These are phyloP conservation scores for Naganishia albida DNA, from an alignment of 1,284 basidiomycete species.

Conservation along the genomic window DNA sequence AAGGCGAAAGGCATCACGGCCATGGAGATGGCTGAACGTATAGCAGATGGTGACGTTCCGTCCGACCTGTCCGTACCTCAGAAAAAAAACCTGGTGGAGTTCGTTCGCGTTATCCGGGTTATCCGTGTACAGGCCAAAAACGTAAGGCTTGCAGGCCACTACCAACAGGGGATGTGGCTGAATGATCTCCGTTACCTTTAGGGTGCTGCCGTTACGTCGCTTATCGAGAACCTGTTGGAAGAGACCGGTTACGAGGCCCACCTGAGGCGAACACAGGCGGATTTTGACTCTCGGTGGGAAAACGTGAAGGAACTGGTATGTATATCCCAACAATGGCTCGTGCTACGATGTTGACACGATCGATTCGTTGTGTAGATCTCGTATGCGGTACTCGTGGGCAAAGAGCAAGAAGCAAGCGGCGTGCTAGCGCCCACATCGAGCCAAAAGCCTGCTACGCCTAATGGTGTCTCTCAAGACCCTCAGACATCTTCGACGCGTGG, in stretches of 20 bases:
- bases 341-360: background rate
- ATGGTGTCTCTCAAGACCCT: background rate
- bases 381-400: slow-evolving; percentile 49
- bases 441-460: background rate
- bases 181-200: slow-evolving; percentile 40
- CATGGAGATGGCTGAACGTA: slow-evolving; percentile 65
- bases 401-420: slow-evolving; percentile 40
- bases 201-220: slow-evolving; percentile 65
- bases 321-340: background rate
- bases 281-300: slow-evolving; percentile 77
- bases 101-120: slow-evolving; percentile 63
- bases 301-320: slow-evolving; percentile 81
- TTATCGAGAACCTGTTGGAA: slow-evolving; percentile 66
- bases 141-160: slow-evolving; percentile 50
- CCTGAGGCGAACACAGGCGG: slow-evolving; percentile 68
- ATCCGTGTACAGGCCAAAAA: slow-evolving; percentile 63
- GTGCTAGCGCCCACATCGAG: background rate
- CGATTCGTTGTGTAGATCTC: slow-evolving; percentile 41
- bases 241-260: slow-evolving; percentile 69
- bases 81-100: slow-evolving; percentile 64
- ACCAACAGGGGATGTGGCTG: background rate
- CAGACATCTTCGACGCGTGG: background rate
- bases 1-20: slow-evolving; percentile 60
- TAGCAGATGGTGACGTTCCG: slow-evolving; percentile 60
- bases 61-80: slow-evolving; percentile 66